These are phyloP conservation scores for Lojkania enalia DNA, from an alignment of 2,329 filamentous ascomycete species.

Conservation along the genomic window DNA sequence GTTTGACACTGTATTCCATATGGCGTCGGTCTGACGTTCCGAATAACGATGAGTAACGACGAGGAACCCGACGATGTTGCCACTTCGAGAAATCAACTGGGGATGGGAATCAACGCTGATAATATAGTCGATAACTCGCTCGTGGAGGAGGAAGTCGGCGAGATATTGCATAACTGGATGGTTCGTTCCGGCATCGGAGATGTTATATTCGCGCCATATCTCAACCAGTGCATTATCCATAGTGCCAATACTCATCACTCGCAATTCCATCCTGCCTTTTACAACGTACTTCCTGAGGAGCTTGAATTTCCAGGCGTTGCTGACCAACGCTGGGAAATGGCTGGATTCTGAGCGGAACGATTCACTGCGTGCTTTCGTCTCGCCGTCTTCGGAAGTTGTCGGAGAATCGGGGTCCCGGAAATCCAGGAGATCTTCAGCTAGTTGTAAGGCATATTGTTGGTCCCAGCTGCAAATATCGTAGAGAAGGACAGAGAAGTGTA, in stretches of 20 bases:
- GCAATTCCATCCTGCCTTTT: constrained; percentile 87
- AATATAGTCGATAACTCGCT: constrained; percentile 81
- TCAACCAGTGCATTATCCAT: constrained; percentile 72
- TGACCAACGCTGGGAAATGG: constrained; percentile 56
- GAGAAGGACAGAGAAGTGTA: constrained; percentile 24
- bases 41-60: constrained; percentile 77
- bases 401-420: constrained; percentile 29
- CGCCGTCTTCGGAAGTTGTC: constrained; percentile 11
- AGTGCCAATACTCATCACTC: constrained; percentile 74
- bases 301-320: constrained; percentile 70
- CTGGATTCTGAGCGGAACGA: constrained; percentile 29
- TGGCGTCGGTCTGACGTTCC: constrained; percentile 70
- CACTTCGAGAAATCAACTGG: constrained; percentile 79
- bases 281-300: constrained; percentile 72
- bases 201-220: constrained; percentile 60
- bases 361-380: constrained; percentile 8
- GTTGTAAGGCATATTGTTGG: constrained; percentile 22
- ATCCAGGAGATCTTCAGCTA: constrained; percentile 31
- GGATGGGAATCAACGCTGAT: constrained; percentile 90
- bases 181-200: constrained; percentile 33
- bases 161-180: constrained; percentile 67
- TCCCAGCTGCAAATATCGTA: constrained; percentile 35
- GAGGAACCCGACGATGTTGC: constrained; percentile 85
- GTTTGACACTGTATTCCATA: constrained; percentile 81
- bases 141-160: constrained; percentile 68